These are phyloP conservation scores for Saccharomyces jurei DNA, from an alignment of 805 yeast genomes.

Conservation along the genomic window DNA sequence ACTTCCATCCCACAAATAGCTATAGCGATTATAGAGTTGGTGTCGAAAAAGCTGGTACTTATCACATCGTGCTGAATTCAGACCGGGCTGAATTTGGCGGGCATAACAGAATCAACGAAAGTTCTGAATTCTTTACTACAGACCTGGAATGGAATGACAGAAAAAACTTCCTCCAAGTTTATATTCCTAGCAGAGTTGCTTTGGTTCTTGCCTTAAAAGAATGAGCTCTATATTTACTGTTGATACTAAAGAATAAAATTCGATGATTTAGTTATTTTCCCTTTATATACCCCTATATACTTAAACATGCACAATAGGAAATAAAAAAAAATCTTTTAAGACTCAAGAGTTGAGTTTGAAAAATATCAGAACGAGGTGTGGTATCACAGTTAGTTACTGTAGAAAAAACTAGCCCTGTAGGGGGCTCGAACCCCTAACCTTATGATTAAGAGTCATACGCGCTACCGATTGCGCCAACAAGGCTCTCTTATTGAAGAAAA, in stretches of 20 bases:
- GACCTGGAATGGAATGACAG: constrained; percentile 77
- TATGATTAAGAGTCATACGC: not conserved
- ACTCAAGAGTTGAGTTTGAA: too few relatives aligned
- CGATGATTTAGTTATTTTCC: not conserved
- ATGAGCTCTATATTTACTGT: not conserved
- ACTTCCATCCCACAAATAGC: constrained; percentile 80
- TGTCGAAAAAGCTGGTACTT: constrained; percentile 71
- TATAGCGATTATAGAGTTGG: constrained; percentile 85
- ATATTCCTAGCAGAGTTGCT: constrained; percentile 71
- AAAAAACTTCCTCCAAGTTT: constrained; percentile 65
- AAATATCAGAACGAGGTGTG: too few relatives aligned
- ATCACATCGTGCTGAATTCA: constrained; percentile 64
- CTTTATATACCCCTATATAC: not conserved
- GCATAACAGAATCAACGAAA: constrained; percentile 57
- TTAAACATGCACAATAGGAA: not conserved
- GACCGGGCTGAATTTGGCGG: constrained; percentile 76
- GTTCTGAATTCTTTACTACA: constrained; percentile 55
- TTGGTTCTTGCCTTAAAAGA: constrained; percentile 44
- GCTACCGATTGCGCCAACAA: not conserved
- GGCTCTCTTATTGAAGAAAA: not conserved
- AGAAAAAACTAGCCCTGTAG: not conserved
- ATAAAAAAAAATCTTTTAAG: not conserved
- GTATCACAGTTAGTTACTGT: not conserved
- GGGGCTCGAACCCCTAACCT: not conserved
- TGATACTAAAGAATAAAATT: not conserved